phyloP scores from a whole-genome alignment of 2,329 filamentous ascomycete species.

The Fonsecaea nubica region DNA sequence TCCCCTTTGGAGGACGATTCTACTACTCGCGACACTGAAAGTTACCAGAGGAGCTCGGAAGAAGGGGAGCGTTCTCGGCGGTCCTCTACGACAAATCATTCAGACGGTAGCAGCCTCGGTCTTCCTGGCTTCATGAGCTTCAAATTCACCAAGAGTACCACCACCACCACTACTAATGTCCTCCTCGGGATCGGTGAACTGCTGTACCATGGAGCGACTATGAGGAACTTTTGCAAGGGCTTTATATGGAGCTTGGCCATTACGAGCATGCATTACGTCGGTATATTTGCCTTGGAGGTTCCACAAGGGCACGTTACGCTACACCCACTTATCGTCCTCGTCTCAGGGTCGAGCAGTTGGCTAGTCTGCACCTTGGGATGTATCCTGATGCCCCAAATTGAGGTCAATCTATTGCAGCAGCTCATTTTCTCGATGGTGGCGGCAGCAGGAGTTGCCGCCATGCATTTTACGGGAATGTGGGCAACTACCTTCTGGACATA shows the following conservation, averaged over 20 bases:
- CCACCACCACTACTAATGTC: slow-evolving; percentile 22
- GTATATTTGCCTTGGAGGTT: slow-evolving; percentile 44
- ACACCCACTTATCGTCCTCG: slow-evolving; percentile 40
- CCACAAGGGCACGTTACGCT: slow-evolving; percentile 43
- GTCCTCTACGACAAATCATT: slow-evolving; percentile 21
- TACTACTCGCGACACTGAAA: slow-evolving; percentile 23
- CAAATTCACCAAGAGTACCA: slow-evolving; percentile 11
- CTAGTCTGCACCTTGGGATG: slow-evolving; percentile 44
- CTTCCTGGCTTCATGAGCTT: slow-evolving; percentile 34
- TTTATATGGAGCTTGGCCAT: slow-evolving; percentile 47
- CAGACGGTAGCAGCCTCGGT: slow-evolving; percentile 26
- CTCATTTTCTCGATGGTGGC: slow-evolving; percentile 44
- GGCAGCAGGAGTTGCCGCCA: slow-evolving; percentile 46
- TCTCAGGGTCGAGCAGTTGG: slow-evolving; percentile 46
- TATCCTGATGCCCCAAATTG: slow-evolving; percentile 45
- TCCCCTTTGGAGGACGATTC: slow-evolving; percentile 18
- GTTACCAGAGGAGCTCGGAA: slow-evolving; percentile 26
- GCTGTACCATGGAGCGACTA: slow-evolving; percentile 41
- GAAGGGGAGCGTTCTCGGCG: slow-evolving; percentile 21
- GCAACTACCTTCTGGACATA: slow-evolving; percentile 45
- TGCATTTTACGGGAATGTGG: slow-evolving; percentile 47
- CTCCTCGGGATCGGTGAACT: slow-evolving; percentile 27
- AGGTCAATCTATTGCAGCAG: slow-evolving; percentile 45
- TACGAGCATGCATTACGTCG: slow-evolving; percentile 46
- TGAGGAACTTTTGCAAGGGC: slow-evolving; percentile 41